Evolutionary conservation across 1,284 basidiomycete species (phyloP).

Genomic region (Rhodotorula glutinis): DNA sequence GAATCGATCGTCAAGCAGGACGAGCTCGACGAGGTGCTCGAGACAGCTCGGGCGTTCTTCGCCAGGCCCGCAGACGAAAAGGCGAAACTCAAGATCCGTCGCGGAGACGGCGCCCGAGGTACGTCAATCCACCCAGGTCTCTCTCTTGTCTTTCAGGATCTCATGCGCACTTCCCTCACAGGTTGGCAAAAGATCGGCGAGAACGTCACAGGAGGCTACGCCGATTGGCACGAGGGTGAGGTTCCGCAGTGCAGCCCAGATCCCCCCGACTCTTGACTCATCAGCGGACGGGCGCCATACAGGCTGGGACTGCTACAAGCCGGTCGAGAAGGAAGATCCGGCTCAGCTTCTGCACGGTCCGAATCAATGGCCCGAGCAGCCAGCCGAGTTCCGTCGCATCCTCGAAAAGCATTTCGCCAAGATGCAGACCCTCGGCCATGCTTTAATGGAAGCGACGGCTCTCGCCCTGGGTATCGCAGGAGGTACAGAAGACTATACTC

Average conservation of each 20-base stretch:
- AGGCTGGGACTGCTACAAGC: slow-evolving; percentile 10
- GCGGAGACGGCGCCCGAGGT: slow-evolving; percentile 52
- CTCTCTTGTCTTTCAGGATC: too few species aligned
- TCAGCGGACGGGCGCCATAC: too few species aligned
- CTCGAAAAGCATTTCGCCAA: slow-evolving; percentile 71
- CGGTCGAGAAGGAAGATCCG: slow-evolving; percentile 59
- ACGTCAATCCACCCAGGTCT: background rate
- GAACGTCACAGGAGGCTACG: slow-evolving; percentile 75
- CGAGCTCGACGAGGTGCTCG: slow-evolving; percentile 65
- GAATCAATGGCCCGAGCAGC: slow-evolving; percentile 70
- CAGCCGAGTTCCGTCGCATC: slow-evolving; percentile 56
- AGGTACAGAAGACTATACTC: slow-evolving; percentile 57
- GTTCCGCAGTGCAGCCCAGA: too few species aligned
- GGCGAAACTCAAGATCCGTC: slow-evolving; percentile 61
- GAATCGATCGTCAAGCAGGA: slow-evolving; percentile 59
- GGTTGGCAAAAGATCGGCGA: slow-evolving; percentile 58
- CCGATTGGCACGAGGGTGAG: slow-evolving; percentile 25
- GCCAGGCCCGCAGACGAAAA: slow-evolving; percentile 66
- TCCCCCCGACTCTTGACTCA: background rate
- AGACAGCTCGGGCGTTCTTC: slow-evolving; percentile 69
- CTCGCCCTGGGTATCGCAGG: slow-evolving; percentile 66
- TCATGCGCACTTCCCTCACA: too few species aligned
- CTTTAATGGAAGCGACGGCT: slow-evolving; percentile 80
- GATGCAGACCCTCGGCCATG: slow-evolving; percentile 72
- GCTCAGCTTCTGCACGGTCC: slow-evolving; percentile 68